Evolutionary conservation across 2,329 filamentous ascomycete genomes (phyloP).

Genomic region (Cercospora zeae-maydis): DNA sequence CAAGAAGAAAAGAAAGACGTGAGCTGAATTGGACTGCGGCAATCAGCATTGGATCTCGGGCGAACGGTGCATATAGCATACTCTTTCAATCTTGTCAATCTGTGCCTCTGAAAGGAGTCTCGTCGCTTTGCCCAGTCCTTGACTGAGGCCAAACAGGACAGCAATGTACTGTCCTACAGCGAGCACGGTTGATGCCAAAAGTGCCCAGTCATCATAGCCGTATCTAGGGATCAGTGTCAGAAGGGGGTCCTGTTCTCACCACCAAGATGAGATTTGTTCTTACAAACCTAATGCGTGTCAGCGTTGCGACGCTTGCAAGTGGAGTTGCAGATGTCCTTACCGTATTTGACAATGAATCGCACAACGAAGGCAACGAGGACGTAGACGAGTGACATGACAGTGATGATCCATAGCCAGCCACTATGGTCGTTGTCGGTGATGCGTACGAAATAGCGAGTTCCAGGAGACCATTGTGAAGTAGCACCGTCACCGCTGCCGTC

Average conservation of each 20-base stretch:
- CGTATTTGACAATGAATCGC: slow-evolving; percentile 25
- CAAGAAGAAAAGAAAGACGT: slow-evolving; percentile 19
- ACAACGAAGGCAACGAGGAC: slow-evolving; percentile 19
- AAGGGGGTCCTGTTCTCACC: neutral
- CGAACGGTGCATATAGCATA: neutral
- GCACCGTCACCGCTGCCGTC: neutral
- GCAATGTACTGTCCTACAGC: slow-evolving; percentile 27
- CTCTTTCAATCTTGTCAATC: slow-evolving; percentile 13
- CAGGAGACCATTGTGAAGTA: slow-evolving; percentile 16
- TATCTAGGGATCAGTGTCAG: slow-evolving; percentile 16
- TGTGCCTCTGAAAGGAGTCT: slow-evolving; percentile 7
- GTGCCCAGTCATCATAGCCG: slow-evolving; percentile 32
- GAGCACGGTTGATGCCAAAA: slow-evolving; percentile 26
- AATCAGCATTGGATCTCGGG: neutral
- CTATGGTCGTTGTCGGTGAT: slow-evolving; percentile 19
- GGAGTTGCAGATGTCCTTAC: neutral
- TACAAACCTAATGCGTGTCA: neutral
- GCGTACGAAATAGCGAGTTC: slow-evolving; percentile 21
- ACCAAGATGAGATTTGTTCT: neutral
- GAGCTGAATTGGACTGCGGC: slow-evolving; percentile 15
- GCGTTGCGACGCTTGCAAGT: neutral
- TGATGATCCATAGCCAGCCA: slow-evolving; percentile 25
- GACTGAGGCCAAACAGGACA: slow-evolving; percentile 21
- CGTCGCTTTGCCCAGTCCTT: slow-evolving; percentile 22
- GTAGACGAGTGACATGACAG: slow-evolving; percentile 23